phyloP scores from a whole-genome alignment of 257 asterid species.

The Coffea eugenioides region DNA sequence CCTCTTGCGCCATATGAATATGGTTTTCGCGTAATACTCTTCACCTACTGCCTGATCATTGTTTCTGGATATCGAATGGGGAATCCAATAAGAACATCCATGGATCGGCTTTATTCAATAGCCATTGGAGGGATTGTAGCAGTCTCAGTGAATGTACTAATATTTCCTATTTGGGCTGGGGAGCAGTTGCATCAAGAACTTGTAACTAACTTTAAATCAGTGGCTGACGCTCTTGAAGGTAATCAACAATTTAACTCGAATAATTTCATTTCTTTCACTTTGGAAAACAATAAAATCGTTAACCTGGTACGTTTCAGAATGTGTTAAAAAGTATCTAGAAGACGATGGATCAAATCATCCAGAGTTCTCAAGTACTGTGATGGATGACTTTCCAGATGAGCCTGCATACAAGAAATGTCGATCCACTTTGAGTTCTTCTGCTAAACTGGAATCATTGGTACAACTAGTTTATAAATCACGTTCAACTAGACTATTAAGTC shows the following conservation, averaged over 20 bases:
- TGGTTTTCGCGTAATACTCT: conserved; percentile 63
- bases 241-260: neutral
- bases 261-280: neutral
- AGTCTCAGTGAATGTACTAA: conserved; percentile 48
- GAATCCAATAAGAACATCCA: conserved; percentile 53
- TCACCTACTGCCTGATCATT: conserved; percentile 69
- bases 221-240: conserved; percentile 80
- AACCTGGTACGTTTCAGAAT: conserved; percentile 36
- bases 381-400: conserved; percentile 66
- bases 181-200: conserved; percentile 68
- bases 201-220: conserved; percentile 44
- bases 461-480: neutral
- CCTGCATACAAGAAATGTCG: conserved; percentile 62
- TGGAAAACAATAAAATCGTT: neutral
- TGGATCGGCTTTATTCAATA: conserved; percentile 68
- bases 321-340: conserved; percentile 61
- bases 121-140: conserved; percentile 71
- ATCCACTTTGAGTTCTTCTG: conserved; percentile 49
- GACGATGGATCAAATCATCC: conserved; percentile 49
- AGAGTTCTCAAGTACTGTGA: conserved; percentile 43
- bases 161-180: conserved; percentile 79
- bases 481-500: neutral
- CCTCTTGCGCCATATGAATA: conserved; percentile 59
- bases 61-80: conserved; percentile 77
- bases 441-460: conserved; percentile 66